phyloP scores from a whole-genome alignment of 1,284 basidiomycete genomes.

The Baeospora myosura region DNA sequence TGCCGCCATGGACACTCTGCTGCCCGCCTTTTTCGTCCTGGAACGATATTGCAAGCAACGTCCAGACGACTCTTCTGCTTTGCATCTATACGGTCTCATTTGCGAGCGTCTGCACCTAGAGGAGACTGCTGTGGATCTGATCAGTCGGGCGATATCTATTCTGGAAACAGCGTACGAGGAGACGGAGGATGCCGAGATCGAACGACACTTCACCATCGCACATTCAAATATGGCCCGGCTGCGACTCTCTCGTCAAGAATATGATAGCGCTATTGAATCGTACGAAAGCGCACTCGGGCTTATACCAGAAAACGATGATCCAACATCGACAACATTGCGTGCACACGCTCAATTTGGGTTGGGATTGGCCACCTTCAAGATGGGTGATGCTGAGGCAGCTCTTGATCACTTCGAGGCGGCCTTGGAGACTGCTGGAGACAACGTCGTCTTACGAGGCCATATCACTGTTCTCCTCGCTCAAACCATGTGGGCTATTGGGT shows the following conservation, averaged over 20 bases:
- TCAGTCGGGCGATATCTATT: conserved; percentile 61
- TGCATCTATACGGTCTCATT: conserved; percentile 83
- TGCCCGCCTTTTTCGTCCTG: conserved; percentile 77
- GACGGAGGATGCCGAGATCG: conserved; percentile 71
- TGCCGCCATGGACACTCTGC: conserved; percentile 37
- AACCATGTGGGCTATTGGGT: conserved; percentile 75
- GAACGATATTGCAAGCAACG: conserved; percentile 67
- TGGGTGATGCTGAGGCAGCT: conserved; percentile 56
- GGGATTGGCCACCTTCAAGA: conserved; percentile 66
- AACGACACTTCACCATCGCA: conserved; percentile 76
- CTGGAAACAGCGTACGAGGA: conserved; percentile 88
- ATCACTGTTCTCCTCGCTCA: conserved; percentile 74
- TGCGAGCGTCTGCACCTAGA: conserved; percentile 78
- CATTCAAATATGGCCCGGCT: conserved; percentile 81
- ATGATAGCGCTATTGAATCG: conserved; percentile 56
- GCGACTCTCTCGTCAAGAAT: conserved; percentile 53
- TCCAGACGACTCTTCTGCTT: conserved; percentile 66
- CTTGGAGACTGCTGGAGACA: conserved; percentile 45
- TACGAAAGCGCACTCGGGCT: conserved; percentile 73
- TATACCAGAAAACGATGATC: conserved; percentile 44
- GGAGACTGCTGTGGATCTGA: conserved; percentile 52
- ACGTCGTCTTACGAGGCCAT: conserved; percentile 51
- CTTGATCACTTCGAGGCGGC: conserved; percentile 63
- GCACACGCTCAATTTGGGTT: conserved; percentile 66
- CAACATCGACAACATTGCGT: conserved; percentile 33